phyloP scores from a whole-genome alignment of 257 asterid species.

The Lavandula angustifolia region DNA sequence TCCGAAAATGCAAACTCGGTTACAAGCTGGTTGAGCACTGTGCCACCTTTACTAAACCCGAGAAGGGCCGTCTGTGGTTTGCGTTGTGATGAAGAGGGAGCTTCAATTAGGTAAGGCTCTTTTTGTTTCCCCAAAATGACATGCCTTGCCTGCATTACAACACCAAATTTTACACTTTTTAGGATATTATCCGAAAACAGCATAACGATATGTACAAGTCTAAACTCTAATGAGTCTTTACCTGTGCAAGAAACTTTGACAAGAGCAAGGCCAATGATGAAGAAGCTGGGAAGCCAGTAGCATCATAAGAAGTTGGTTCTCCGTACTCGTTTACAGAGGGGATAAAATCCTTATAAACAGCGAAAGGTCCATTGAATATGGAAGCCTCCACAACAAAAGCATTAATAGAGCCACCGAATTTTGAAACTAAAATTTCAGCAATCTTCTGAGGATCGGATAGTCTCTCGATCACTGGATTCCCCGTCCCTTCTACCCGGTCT shows the following conservation, averaged over 20 bases:
- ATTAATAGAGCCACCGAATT: constrained; percentile 80
- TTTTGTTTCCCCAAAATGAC: constrained; percentile 49
- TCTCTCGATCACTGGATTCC: constrained; percentile 80
- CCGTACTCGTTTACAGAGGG: constrained; percentile 73
- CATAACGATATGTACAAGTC: neutral
- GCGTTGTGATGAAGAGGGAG: constrained; percentile 41
- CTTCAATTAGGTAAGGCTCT: constrained; percentile 45
- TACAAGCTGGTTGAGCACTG: constrained; percentile 79
- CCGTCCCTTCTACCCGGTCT: constrained; percentile 76
- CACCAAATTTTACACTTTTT: constrained; percentile 26
- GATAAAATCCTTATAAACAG: constrained; percentile 84
- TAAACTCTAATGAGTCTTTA: constrained; percentile 19
- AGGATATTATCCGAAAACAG: neutral
- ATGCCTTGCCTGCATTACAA: constrained; percentile 55
- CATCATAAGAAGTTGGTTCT: constrained; percentile 77
- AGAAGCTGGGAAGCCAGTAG: constrained; percentile 84
- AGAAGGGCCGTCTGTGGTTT: constrained; percentile 70
- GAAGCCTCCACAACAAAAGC: constrained; percentile 89
- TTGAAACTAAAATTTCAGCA: constrained; percentile 75
- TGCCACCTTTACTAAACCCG: constrained; percentile 97
- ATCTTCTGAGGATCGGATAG: constrained; percentile 73
- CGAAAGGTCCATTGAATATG: constrained; percentile 78
- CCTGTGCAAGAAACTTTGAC: constrained; percentile 73
- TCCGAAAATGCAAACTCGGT: constrained; percentile 67
- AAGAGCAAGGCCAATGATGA: constrained; percentile 66